Evolutionary conservation across 257 asterid species (phyloP).

Genomic region (Solanum microdontum): DNA sequence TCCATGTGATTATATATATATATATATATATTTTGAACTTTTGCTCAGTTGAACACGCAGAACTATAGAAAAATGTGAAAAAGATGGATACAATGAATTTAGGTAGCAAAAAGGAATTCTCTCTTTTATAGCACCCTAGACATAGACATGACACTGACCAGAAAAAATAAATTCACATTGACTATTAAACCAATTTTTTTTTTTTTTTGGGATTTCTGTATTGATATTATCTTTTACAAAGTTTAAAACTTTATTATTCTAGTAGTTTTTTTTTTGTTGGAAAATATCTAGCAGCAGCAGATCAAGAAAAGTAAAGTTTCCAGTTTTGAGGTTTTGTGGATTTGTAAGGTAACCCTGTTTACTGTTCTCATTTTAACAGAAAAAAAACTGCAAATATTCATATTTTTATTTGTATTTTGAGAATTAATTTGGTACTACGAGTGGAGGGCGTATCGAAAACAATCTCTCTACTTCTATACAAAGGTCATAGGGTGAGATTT

Average conservation of each 20-base stretch:
- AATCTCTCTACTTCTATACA: background rate
- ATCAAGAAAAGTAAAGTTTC: background rate
- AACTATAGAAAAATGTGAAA: background rate
- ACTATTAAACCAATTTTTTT: background rate
- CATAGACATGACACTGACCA: background rate
- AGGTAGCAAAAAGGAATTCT: background rate
- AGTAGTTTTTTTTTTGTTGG: background rate
- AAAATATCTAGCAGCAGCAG: background rate
- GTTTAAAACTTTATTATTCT: background rate
- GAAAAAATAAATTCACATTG: background rate
- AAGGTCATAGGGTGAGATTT: background rate
- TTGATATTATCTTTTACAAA: background rate
- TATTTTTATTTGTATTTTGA: background rate
- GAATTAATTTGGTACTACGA: background rate
- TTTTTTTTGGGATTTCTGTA: background rate
- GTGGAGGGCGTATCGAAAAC: background rate
- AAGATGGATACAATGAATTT: background rate
- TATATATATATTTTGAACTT: background rate
- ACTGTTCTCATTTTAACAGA: constrained; percentile 1
- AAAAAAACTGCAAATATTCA: background rate
- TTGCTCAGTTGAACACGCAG: background rate
- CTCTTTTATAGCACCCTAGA: background rate
- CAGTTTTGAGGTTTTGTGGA: background rate
- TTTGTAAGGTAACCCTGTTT: constrained; percentile 14
- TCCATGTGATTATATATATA: background rate